phyloP scores from a whole-genome alignment of 1,139 yeast genomes.

The Geotrichum australiense region DNA sequence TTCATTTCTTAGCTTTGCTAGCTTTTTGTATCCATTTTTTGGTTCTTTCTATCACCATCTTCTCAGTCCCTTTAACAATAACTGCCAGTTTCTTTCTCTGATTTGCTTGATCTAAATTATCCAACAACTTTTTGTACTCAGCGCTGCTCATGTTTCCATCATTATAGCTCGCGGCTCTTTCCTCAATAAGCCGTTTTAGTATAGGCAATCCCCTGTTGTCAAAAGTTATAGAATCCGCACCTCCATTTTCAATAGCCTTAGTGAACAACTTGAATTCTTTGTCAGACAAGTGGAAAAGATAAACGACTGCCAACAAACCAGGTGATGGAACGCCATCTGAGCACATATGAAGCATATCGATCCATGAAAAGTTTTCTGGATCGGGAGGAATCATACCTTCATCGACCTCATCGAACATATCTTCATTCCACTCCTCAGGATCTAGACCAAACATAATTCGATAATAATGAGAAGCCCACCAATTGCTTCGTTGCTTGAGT shows the following conservation, averaged over 20 bases:
- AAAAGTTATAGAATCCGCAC: conserved; percentile 16
- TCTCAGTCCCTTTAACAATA: conserved; percentile 32
- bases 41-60: conserved; percentile 30
- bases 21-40: conserved; percentile 14
- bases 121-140: conserved; percentile 26
- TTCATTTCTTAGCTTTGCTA: conserved; percentile 4
- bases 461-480: conserved; percentile 59
- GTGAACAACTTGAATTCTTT: conserved; percentile 22
- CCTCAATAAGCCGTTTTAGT: conserved; percentile 22
- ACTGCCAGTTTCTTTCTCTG: conserved; percentile 23
- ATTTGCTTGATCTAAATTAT: conserved; percentile 12
- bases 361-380: conserved; percentile 17
- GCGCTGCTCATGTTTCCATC: conserved; percentile 29
- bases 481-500: conserved; percentile 44
- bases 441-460: conserved; percentile 33
- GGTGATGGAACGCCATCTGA: conserved; percentile 38
- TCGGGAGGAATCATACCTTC: conserved; percentile 13
- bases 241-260: conserved; percentile 19
- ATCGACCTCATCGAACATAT: conserved; percentile 20
- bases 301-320: conserved; percentile 38
- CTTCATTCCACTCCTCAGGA: conserved; percentile 34
- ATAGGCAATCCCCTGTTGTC: conserved; percentile 13
- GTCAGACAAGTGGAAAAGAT: conserved; percentile 31
- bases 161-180: conserved; percentile 25
- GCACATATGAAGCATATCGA: conserved; percentile 23